Base-by-base conservation (phyloP, 2,329 filamentous ascomycete species). In the Aspergillus sp. region DNA sequence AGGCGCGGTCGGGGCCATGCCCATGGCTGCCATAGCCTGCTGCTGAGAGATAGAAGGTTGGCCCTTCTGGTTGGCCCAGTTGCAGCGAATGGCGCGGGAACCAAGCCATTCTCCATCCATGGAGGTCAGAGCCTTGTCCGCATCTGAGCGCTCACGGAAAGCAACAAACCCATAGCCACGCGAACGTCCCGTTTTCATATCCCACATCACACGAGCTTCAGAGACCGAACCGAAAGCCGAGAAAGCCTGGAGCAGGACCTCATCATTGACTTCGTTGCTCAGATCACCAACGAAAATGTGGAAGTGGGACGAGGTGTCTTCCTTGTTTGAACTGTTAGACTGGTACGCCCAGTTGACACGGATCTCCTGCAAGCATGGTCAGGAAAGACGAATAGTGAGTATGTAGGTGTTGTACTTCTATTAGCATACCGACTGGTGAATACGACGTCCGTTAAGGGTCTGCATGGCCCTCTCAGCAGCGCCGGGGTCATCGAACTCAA, bases 51-150 rank as follows among this genome's bases (percentile, higher is more conserved):
- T 96, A 2, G 93, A 97, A 48, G 93, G 93, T 66, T 98, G 93
- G n/a, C 93, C 93, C 78, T 98, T 98, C 67, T 98, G 93, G 75
- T 98, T 98, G 52, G 93, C 93, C 93, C 93, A 98, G 78, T 98
- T 98, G 81, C 91, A 97, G 60, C 93, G 90, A 65, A 98, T 98
- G 37, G 93, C 93, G 56, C 93, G 88, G 61, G 93, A 97, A 47
- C 93, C 93, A 45, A 98, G 84, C 93, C 93, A 98, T 74, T 98
- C 93, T 53, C 93, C 93, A 64, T 98, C 93, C 93, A 98, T 98
- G 53, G 90, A 90, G 73, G 86, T 95, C 63, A 98, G 73, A 1
- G 93, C 91, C 73, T 96, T 95, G 70, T 98, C 93, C 23, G 93
- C 93, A 63, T 98, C 93, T 32, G 81, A 75, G 54, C 91, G 88